Evolutionary conservation across 148 eudicot genomes (phyloP).

Genomic region (Rhododendron mucronatum): DNA sequence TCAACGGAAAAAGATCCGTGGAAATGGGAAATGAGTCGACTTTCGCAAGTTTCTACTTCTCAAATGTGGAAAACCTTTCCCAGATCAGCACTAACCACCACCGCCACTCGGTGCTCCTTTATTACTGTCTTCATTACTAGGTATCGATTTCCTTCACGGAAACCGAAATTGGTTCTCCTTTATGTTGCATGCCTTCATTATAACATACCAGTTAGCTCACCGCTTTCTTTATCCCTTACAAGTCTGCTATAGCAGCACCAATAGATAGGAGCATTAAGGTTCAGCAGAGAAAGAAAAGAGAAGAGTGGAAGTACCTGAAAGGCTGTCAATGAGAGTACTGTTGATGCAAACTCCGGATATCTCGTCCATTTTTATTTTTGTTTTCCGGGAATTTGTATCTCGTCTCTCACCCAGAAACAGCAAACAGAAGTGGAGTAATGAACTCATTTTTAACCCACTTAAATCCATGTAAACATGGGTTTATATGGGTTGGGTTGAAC

Average conservation of each 20-base stretch:
- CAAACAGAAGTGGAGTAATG: no score
- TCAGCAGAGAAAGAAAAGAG: background rate
- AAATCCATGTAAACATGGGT: no score
- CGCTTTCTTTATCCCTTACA: background rate
- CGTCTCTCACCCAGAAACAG: no score
- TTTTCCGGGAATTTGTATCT: no score
- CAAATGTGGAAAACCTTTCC: background rate
- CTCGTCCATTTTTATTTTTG: no score
- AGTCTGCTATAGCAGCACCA: background rate
- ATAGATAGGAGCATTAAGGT: background rate
- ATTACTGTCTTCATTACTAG: background rate
- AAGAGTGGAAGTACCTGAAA: conserved; percentile 31
- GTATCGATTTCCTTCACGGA: background rate
- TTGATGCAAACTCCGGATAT: conserved; percentile 13
- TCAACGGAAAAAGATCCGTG: background rate
- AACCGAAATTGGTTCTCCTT: background rate
- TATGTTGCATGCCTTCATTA: background rate
- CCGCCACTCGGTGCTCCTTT: background rate
- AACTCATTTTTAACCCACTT: no score
- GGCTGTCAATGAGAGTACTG: conserved; percentile 51
- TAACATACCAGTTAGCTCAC: background rate
- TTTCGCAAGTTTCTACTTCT: background rate
- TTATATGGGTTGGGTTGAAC: no score
- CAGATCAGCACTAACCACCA: background rate
- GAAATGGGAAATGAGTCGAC: background rate